Conservation (phyloP, 192 early-diverging fungal species). For the Pilobolus umbonatus region DNA sequence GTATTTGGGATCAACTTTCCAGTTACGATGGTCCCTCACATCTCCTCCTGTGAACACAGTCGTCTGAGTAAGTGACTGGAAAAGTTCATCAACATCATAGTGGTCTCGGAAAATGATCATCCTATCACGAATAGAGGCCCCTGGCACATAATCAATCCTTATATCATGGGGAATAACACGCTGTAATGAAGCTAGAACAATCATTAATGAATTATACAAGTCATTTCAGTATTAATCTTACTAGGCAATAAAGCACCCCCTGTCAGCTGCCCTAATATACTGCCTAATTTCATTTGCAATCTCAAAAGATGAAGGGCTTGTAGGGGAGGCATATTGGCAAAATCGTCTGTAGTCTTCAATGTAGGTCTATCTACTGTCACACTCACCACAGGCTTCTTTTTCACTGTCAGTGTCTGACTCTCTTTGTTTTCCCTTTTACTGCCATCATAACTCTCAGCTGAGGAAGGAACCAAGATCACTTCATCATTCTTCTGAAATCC, state of each 20-base stretch:
- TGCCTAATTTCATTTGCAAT: conserved; percentile 24
- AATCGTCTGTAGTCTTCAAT: conserved; percentile 14
- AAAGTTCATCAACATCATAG: conserved; percentile 29
- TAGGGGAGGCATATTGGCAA: conserved; percentile 20
- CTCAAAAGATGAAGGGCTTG: conserved; percentile 28
- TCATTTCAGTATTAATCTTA: conserved; percentile 4
- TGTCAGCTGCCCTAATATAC: conserved; percentile 11
- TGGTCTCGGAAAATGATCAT: conserved; percentile 32
- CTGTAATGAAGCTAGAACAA: conserved; percentile 24
- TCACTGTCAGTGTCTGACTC: not conserved
- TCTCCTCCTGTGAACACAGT: conserved; percentile 25
- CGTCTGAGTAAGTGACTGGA: conserved; percentile 15
- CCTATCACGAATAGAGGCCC: conserved; percentile 21
- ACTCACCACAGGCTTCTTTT: conserved; percentile 5
- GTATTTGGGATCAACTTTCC: conserved; percentile 12
- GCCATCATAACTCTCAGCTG: not conserved
- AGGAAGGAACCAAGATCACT: too few species aligned
- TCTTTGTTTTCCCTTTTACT: too few species aligned
- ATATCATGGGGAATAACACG: conserved; percentile 24
- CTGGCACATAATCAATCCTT: conserved; percentile 32
- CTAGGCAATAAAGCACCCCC: conserved; percentile 13
- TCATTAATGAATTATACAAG: not conserved
- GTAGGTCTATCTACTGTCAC: conserved; percentile 10
- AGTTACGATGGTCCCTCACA: conserved; percentile 20
- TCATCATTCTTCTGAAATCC: too few species aligned